These are phyloP conservation scores for Cicer cuneatum DNA, from an alignment of 306 rosid species.

Conservation along the genomic window DNA sequence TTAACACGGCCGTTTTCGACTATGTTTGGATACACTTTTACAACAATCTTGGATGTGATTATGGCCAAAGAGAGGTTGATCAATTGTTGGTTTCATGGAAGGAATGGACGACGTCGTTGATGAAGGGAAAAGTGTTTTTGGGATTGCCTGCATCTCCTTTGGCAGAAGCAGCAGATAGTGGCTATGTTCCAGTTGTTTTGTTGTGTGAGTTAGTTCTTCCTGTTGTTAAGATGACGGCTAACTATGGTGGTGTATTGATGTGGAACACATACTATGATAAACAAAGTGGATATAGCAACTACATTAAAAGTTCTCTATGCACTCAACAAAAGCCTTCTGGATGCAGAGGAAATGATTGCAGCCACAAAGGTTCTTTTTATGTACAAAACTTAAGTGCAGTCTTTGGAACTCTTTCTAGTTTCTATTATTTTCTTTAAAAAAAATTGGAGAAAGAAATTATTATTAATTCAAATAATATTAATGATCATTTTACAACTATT, in stretches of 20 bases:
- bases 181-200: slow-evolving; percentile 52
- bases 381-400: not conserved
- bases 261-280: slow-evolving; percentile 60
- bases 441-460: too few species aligned
- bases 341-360: slow-evolving; percentile 19
- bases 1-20: slow-evolving; percentile 49
- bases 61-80: slow-evolving; percentile 33
- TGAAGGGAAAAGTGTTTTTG: slow-evolving; percentile 40
- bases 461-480: too few species aligned
- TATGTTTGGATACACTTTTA: slow-evolving; percentile 61
- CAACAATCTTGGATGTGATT: slow-evolving; percentile 61
- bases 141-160: slow-evolving; percentile 57
- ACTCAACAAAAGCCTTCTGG: slow-evolving; percentile 19
- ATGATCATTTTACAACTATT: too few species aligned
- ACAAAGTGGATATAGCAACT: slow-evolving; percentile 50
- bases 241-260: slow-evolving; percentile 71
- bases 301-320: slow-evolving; percentile 40
- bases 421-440: not conserved
- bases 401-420: not conserved
- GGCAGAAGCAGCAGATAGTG: slow-evolving; percentile 48
- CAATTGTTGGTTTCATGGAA: slow-evolving; percentile 55
- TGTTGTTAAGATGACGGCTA: slow-evolving; percentile 44
- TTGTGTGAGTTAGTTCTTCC: slow-evolving; percentile 60
- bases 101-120: slow-evolving; percentile 50
- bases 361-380: slow-evolving; percentile 32